Conservation (phyloP, 2,329 filamentous ascomycete species). For the Colletotrichum sp. region DNA sequence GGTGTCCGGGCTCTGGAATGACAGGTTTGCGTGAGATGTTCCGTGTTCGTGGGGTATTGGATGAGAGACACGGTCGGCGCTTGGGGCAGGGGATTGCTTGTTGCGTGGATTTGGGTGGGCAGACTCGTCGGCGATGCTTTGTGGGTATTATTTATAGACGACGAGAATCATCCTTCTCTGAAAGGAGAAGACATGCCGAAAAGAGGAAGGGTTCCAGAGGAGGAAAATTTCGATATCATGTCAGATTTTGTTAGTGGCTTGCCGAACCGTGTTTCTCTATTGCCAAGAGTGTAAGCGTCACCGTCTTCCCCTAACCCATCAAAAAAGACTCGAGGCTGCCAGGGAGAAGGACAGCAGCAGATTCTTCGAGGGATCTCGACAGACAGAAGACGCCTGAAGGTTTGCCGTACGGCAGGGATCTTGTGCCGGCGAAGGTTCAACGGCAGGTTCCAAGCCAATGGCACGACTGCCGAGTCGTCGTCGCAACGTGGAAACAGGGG, state of each 20-base stretch:
- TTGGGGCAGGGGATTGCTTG: not conserved
- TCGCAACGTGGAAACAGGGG: not conserved
- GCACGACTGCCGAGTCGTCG: not conserved
- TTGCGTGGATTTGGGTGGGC: not conserved
- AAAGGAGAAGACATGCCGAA: not conserved
- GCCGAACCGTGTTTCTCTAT: not conserved
- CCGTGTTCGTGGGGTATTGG: not conserved
- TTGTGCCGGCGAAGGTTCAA: not conserved
- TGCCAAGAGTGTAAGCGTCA: not conserved
- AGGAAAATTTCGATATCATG: not conserved
- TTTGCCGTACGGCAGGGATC: not conserved
- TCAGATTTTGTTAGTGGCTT: not conserved
- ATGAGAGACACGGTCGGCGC: not conserved
- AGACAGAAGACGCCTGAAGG: not conserved
- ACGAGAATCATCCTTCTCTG: not conserved
- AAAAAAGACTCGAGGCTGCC: not conserved
- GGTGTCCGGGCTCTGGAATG: not conserved
- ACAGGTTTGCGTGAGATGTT: not conserved
- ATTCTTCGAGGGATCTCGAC: not conserved
- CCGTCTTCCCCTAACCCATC: not conserved
- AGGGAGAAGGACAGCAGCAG: not conserved
- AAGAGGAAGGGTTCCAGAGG: not conserved
- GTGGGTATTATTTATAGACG: not conserved
- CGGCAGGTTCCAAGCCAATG: not conserved
- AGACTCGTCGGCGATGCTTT: not conserved